Percentiles rank a stretch among this genome's conserved stretches.
Evolutionary conservation across 2,329 filamentous ascomycete species (phyloP).

Genomic region (Alternaria brassicae): DNA sequence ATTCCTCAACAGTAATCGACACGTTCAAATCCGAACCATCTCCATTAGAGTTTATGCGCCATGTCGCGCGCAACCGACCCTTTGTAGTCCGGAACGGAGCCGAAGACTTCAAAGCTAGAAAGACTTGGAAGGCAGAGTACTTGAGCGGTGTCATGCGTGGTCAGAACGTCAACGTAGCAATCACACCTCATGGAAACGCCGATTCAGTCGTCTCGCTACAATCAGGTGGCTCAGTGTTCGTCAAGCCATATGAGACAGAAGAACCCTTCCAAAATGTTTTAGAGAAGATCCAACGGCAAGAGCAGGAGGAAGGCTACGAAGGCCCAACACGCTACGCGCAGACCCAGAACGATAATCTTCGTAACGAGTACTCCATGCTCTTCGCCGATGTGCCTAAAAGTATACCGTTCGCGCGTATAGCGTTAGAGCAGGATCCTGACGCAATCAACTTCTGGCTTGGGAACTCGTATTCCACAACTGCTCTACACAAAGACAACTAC

Average conservation of each 20-base stretch:
- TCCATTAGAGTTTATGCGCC: conserved; percentile 80
- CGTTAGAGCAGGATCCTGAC: conserved; percentile 70
- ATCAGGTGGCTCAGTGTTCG: conserved; percentile 61
- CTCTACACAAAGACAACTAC: conserved; percentile 82
- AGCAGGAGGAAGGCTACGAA: conserved; percentile 35
- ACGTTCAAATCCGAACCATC: conserved; percentile 71
- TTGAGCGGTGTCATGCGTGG: conserved; percentile 63
- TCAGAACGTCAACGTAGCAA: conserved; percentile 73
- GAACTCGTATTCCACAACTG: conserved; percentile 70
- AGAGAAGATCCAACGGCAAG: conserved; percentile 65
- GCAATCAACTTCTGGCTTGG: conserved; percentile 87
- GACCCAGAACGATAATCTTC: conserved; percentile 84
- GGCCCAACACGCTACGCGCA: conserved; percentile 66
- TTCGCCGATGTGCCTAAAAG: conserved; percentile 67
- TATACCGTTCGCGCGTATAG: conserved; percentile 76
- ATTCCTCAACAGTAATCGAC: conserved; percentile 63
- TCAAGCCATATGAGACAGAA: conserved; percentile 74
- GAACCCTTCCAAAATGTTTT: conserved; percentile 70
- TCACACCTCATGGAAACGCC: conserved; percentile 74
- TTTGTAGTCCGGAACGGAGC: conserved; percentile 74
- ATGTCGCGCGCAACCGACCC: conserved; percentile 75
- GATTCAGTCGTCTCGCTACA: conserved; percentile 69
- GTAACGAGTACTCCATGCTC: conserved; percentile 72
- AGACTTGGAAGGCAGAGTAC: conserved; percentile 68
- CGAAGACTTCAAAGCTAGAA: conserved; percentile 66